phyloP scores from a whole-genome alignment of 768 basidiomycete genomes.

The Coprinopsis sp. region DNA sequence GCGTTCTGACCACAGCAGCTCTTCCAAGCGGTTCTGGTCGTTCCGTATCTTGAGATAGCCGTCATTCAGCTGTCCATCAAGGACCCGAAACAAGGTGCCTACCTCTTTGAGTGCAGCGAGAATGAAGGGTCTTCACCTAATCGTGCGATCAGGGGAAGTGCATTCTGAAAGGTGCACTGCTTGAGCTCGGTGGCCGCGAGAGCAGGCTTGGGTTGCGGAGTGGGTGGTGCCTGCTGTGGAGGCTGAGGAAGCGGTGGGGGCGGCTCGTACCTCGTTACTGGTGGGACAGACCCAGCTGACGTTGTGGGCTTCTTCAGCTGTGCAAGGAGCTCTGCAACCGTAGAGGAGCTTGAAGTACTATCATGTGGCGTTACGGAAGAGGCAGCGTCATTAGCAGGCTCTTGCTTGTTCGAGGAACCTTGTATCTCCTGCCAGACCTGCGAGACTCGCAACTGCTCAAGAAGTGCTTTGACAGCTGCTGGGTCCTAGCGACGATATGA shows the following conservation, averaged over 20 bases:
- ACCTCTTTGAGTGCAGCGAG: conserved; percentile 50
- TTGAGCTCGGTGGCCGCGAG: too few relatives aligned
- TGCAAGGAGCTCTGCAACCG: conserved; percentile 1
- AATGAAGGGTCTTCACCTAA: conserved; percentile 53
- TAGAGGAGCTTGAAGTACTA: too few relatives aligned
- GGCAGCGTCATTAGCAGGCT: conserved; percentile 5
- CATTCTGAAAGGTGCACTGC: conserved; percentile 67
- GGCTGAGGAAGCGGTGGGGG: too few relatives aligned
- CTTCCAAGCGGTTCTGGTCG: conserved; percentile 69
- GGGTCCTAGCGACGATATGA: conserved; percentile 50
- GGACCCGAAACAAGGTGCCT: conserved; percentile 8
- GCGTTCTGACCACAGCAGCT: conserved; percentile 64
- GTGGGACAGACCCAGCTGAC: too few relatives aligned
- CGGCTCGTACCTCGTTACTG: too few relatives aligned
- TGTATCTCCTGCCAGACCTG: conserved; percentile 59
- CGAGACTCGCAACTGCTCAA: conserved; percentile 65
- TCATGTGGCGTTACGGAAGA: not conserved
- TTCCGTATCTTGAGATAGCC: conserved; percentile 50
- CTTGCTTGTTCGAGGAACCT: conserved; percentile 3
- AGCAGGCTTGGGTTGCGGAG: conserved; percentile 23
- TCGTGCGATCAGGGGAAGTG: conserved; percentile 59
- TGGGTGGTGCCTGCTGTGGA: not conserved
- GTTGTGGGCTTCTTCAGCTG: not conserved
- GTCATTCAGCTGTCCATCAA: conserved; percentile 2
- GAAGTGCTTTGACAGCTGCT: conserved; percentile 59